Conservation (phyloP, 2,329 filamentous ascomycete genomes). For the Metarhizium rileyi region DNA sequence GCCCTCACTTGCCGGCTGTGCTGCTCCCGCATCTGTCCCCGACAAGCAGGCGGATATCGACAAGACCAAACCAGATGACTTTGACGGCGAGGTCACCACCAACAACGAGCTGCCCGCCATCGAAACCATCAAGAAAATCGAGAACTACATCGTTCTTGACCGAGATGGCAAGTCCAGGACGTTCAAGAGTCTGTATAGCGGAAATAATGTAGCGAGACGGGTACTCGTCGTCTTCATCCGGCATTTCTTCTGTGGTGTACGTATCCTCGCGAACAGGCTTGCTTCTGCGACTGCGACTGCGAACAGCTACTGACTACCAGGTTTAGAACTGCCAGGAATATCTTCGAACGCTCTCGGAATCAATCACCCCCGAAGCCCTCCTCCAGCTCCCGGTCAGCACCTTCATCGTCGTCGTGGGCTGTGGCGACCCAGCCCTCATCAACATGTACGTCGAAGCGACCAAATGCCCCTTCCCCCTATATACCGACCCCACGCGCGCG, state of each 20-base stretch:
- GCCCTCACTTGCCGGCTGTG: background rate
- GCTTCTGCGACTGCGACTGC: background rate
- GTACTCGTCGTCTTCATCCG: conserved; percentile 66
- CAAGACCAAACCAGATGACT: conserved; percentile 37
- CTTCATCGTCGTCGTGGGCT: conserved; percentile 61
- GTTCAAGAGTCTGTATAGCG: conserved; percentile 55
- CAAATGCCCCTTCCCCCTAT: conserved; percentile 61
- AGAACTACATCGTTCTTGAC: conserved; percentile 50
- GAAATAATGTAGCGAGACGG: conserved; percentile 40
- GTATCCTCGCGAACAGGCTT: conserved; percentile 20
- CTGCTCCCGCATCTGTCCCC: conserved; percentile 8
- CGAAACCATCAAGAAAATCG: conserved; percentile 39
- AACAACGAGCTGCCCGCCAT: conserved; percentile 44
- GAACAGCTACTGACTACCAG: background rate
- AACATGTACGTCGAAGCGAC: conserved; percentile 54
- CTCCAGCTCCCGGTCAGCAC: conserved; percentile 44
- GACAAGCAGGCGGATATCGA: conserved; percentile 24
- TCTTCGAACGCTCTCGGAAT: conserved; percentile 49
- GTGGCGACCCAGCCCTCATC: conserved; percentile 60
- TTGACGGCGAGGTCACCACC: conserved; percentile 45
- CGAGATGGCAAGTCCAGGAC: conserved; percentile 46
- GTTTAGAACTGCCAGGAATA: conserved; percentile 69
- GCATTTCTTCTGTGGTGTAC: conserved; percentile 72
- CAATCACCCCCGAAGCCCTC: conserved; percentile 43
- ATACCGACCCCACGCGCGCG: conserved; percentile 59